Conservation (phyloP, 345 rosid species). For the Dovyalis caffra region DNA sequence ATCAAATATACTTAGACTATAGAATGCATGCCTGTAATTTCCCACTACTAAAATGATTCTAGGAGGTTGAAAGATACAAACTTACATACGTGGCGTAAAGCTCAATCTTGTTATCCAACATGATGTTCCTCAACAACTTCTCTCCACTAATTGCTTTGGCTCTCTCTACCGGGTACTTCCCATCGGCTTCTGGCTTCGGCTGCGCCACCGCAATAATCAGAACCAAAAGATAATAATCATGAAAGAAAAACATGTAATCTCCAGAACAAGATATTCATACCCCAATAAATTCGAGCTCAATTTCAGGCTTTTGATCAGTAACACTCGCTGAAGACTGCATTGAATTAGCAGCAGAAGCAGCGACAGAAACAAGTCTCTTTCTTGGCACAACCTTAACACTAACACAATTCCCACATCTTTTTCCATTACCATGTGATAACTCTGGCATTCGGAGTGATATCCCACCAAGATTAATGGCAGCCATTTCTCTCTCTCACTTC, state of each 20-base stretch:
- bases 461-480: conserved; percentile 35
- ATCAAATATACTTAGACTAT: neutral
- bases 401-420: conserved; percentile 5
- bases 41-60: neutral
- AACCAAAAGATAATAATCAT: neutral
- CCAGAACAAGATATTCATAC: conserved; percentile 30
- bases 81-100: conserved; percentile 84
- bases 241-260: neutral
- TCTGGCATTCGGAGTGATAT: conserved; percentile 19
- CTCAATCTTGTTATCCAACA: conserved; percentile 79
- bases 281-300: conserved; percentile 75
- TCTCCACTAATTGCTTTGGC: conserved; percentile 70
- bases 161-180: conserved; percentile 61
- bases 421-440: conserved; percentile 11
- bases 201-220: conserved; percentile 28
- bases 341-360: conserved; percentile 28
- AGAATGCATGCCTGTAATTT: neutral
- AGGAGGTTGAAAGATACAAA: neutral
- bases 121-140: conserved; percentile 71
- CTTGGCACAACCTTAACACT: neutral
- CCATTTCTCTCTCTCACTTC: conserved; percentile 27
- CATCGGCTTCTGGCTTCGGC: conserved; percentile 68
- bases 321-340: conserved; percentile 29
- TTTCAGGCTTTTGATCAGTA: conserved; percentile 46
- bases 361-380: conserved; percentile 21